Conservation (phyloP, 2,329 filamentous ascomycete genomes). For the Ophiostoma himal-ulmi region DNA sequence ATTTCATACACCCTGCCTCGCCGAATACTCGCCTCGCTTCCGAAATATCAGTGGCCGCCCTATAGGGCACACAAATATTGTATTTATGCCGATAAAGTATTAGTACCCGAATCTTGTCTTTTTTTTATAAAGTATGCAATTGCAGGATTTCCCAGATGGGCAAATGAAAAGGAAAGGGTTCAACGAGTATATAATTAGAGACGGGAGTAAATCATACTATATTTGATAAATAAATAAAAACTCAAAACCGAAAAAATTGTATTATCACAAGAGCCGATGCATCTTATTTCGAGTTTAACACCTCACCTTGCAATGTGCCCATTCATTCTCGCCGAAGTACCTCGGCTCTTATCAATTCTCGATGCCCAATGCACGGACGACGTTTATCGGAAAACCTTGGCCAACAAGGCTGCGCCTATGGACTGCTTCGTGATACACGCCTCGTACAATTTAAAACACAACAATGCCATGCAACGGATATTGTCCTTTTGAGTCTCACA, state of each 20-base stretch:
- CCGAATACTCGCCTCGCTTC: conserved; percentile 8
- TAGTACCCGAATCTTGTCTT: not conserved
- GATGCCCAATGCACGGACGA: not conserved
- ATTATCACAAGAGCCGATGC: not conserved
- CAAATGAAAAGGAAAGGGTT: too few species aligned
- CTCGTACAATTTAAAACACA: not conserved
- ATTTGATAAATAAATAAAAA: too few species aligned
- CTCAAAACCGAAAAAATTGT: too few species aligned
- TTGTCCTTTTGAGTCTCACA: not conserved
- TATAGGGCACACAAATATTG: conserved; percentile 20
- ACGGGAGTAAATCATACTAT: too few species aligned
- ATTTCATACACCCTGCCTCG: not conserved
- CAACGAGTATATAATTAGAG: too few species aligned
- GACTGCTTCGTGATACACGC: not conserved
- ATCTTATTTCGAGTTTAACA: not conserved
- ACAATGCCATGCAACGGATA: not conserved
- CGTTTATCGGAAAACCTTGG: not conserved
- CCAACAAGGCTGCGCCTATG: conserved; percentile 1
- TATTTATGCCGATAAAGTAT: not conserved
- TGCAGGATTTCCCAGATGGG: not conserved
- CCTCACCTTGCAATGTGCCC: too few species aligned
- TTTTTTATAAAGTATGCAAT: not conserved
- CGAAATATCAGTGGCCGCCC: conserved; percentile 23
- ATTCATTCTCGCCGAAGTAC: not conserved
- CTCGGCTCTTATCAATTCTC: not conserved